A percentile compares a stretch with the other conserved stretches of the same genome.
phyloP scores from a whole-genome alignment of 2,329 filamentous ascomycete species.

The Alternaria triticimaculans region DNA sequence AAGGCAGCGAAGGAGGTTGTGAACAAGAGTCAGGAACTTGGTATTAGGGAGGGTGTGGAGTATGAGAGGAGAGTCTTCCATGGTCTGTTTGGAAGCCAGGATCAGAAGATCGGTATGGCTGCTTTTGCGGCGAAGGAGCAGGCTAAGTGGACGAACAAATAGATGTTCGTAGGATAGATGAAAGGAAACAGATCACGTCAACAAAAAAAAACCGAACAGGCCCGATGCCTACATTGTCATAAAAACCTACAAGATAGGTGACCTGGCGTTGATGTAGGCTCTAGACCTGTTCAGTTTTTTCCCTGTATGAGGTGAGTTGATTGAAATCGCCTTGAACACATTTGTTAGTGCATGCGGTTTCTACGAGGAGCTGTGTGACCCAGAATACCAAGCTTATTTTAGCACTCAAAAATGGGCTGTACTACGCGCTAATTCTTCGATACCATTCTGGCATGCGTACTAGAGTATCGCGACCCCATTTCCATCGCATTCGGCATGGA shows the following conservation, averaged over 20 bases:
- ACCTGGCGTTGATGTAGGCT: too few species aligned
- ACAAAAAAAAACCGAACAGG: too few species aligned
- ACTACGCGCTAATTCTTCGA: not conserved
- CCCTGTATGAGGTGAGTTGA: too few species aligned
- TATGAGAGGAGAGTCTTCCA: constrained; percentile 95
- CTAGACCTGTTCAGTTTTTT: too few species aligned
- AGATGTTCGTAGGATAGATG: constrained; percentile 23
- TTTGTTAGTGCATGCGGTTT: not conserved
- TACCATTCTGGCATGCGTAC: not conserved
- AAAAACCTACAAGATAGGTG: too few species aligned
- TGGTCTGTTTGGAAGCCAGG: constrained; percentile 87
- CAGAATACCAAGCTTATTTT: not conserved
- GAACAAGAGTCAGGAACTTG: constrained; percentile 95
- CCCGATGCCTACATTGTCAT: too few species aligned
- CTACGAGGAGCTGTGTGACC: not conserved
- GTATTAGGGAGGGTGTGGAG: constrained; percentile 88
- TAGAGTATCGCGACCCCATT: not conserved
- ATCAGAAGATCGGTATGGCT: constrained; percentile 96
- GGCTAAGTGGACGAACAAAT: constrained; percentile 86
- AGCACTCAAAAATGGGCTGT: not conserved
- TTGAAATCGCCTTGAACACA: not conserved
- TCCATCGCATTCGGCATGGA: not conserved
- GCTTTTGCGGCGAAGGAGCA: constrained; percentile 96
- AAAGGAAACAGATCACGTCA: too few species aligned
- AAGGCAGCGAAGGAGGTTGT: constrained; percentile 97